These are phyloP conservation scores for Torulaspora quercuum DNA, from an alignment of 805 yeast genomes.

Conservation along the genomic window DNA sequence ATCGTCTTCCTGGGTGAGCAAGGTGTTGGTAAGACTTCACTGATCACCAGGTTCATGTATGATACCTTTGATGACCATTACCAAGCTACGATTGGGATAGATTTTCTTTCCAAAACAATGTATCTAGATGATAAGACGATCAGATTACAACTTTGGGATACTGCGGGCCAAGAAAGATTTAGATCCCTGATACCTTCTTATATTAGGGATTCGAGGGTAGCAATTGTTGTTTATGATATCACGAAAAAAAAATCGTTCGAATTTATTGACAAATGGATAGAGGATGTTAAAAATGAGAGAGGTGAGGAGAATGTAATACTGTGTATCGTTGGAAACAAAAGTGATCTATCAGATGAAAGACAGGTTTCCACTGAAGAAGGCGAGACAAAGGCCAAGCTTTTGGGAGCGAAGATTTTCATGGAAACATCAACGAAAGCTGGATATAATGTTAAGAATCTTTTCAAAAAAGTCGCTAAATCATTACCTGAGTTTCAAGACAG, in stretches of 20 bases:
- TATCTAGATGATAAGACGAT: constrained; percentile 94
- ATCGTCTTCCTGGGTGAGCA: constrained; percentile 96
- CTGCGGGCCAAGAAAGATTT: constrained; percentile 96
- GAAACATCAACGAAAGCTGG: constrained; percentile 96
- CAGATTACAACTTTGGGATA: constrained; percentile 94
- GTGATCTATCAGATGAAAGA: constrained; percentile 75
- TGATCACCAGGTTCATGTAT: constrained; percentile 96
- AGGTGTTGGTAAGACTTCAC: constrained; percentile 93
- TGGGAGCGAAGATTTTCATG: constrained; percentile 76
- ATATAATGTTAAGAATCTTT: constrained; percentile 83
- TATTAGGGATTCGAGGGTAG: constrained; percentile 95
- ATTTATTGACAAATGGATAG: constrained; percentile 86
- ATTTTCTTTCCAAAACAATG: constrained; percentile 90
- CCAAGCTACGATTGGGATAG: constrained; percentile 93
- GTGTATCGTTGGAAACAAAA: constrained; percentile 89
- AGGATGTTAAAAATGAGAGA: constrained; percentile 89
- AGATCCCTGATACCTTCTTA: constrained; percentile 92
- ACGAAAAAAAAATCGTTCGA: constrained; percentile 82
- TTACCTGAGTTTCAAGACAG: constrained; percentile 72
- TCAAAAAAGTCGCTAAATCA: constrained; percentile 85
- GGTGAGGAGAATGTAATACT: constrained; percentile 82
- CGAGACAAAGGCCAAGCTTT: constrained; percentile 63
- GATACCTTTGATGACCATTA: constrained; percentile 96
- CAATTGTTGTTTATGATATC: constrained; percentile 92
- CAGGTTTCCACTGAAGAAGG: constrained; percentile 84